Evolutionary conservation across 2,329 filamentous ascomycete species (phyloP).

Genomic region (Talaromyces albobiverticillius): DNA sequence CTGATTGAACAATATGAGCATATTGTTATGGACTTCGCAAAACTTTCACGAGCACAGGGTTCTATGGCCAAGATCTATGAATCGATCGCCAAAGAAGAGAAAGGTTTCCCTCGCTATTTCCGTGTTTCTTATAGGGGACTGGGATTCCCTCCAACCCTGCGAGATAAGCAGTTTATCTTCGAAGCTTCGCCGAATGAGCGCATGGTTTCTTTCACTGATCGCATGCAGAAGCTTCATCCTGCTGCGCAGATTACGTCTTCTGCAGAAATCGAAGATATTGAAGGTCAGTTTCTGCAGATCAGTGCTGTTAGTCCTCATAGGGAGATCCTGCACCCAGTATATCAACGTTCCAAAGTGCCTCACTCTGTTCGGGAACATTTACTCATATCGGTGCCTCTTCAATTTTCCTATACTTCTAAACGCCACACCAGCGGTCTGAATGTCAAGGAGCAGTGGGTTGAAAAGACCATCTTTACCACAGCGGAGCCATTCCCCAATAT

Average conservation of each 20-base stretch:
- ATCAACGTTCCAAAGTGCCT: slow-evolving; percentile 80
- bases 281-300: slow-evolving; percentile 86
- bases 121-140: slow-evolving; percentile 85
- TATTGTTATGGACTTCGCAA: slow-evolving; percentile 85
- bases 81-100: slow-evolving; percentile 76
- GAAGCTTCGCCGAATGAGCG: slow-evolving; percentile 77
- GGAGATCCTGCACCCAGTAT: slow-evolving; percentile 77
- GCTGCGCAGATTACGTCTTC: slow-evolving; percentile 74
- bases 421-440: slow-evolving; percentile 66
- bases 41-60: slow-evolving; percentile 82
- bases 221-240: slow-evolving; percentile 88
- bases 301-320: slow-evolving; percentile 78
- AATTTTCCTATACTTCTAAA: slow-evolving; percentile 73
- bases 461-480: slow-evolving; percentile 82
- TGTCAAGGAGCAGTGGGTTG: slow-evolving; percentile 69
- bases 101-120: slow-evolving; percentile 80
- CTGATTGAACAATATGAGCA: slow-evolving; percentile 87
- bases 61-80: slow-evolving; percentile 94
- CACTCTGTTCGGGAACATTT: slow-evolving; percentile 83
- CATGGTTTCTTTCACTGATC: slow-evolving; percentile 78
- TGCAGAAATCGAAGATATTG: slow-evolving; percentile 71
- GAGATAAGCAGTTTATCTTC: slow-evolving; percentile 91
- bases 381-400: slow-evolving; percentile 71
- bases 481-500: slow-evolving; percentile 89
- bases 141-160: slow-evolving; percentile 74